phyloP scores from a whole-genome alignment of 371 early-diverging fungal species.

The Mortierella sp. region DNA sequence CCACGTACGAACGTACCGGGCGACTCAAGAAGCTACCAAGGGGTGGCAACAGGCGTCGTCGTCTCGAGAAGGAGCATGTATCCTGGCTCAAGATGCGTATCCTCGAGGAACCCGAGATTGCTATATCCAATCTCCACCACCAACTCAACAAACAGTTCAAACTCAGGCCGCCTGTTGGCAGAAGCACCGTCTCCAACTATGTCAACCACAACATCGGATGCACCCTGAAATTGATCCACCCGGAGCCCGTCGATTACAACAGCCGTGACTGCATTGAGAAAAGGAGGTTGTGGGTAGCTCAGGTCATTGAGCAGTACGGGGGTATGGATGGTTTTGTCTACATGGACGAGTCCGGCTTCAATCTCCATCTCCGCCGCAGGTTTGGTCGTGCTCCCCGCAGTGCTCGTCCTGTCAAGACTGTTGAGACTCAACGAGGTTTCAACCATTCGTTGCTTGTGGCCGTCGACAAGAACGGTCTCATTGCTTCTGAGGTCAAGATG shows the following conservation, averaged over 20 bases:
- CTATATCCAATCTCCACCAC: neutral
- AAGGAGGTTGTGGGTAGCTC: neutral
- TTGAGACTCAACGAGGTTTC: neutral
- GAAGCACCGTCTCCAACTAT: neutral
- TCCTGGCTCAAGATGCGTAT: neutral
- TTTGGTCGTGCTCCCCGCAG: neutral
- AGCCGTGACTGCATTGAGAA: neutral
- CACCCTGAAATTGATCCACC: constrained; percentile 11
- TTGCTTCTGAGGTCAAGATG: neutral
- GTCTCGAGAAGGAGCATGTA: neutral
- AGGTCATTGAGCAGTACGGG: neutral
- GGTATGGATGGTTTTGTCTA: constrained; percentile 14
- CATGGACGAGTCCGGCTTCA: constrained; percentile 8
- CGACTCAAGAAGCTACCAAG: neutral
- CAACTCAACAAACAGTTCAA: neutral
- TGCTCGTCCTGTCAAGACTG: neutral
- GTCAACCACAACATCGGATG: neutral
- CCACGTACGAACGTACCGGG: neutral
- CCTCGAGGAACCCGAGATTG: neutral
- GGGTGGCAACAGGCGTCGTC: constrained; percentile 9
- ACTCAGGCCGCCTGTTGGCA: neutral
- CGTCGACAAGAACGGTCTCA: neutral
- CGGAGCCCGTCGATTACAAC: constrained; percentile 3
- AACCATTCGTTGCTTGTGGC: constrained; percentile 13
- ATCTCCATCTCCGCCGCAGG: constrained; percentile 9